Base-by-base conservation (phyloP, 805 yeast genomes). In the Kregervanrija delftensis region DNA sequence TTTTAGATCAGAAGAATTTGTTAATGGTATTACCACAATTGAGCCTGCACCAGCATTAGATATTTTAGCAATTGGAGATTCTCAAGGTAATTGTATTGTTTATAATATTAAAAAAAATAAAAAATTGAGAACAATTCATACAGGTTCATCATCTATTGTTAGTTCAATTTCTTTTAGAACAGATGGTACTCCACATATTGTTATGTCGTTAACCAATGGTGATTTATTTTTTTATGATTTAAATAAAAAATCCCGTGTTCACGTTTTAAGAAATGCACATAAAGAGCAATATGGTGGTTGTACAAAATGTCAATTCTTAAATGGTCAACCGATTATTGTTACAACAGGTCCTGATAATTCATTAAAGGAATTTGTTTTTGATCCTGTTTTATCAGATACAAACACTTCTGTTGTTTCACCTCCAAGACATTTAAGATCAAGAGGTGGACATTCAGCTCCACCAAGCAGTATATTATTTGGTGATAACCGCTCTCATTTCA, bases 391-490 rank as follows among this genome's bases (percentile, higher is more conserved):
- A 42, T 79, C 90, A 0, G 68, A 83, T 1, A 66, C 82, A 5
- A 77, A 81, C 52, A 55, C 76, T 0, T 69, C 82, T 2, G 79
- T 87, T 31, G 82, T 86, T 5, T 78, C 89, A 11, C 96, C 96
- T 1, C 98, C 99, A 37, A 81, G 99, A 58, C 79, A 82, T 48
- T 71, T 95, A 56, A 79, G 99, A 61, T 85, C 95, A 1, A 77
- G 99, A 60, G 98, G 97, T 56, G 99, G 99, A n/a, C 99, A 93
- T 62, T 79, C 96, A 4, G 83, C 86, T 30, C 96, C 99, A 3
- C 95, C 98, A 2, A 72, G 83, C 0, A 60, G 77, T 5, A 78
- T 93, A 35, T 68, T 70, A 17, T 93, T 93, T 64, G 86, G 95
- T 5, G 80, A 79, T 41, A 79, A 79, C 39, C 71, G 68, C 46